Base-by-base conservation (phyloP, 371 early-diverging fungal species). In the Apophysomyces variabilis region DNA sequence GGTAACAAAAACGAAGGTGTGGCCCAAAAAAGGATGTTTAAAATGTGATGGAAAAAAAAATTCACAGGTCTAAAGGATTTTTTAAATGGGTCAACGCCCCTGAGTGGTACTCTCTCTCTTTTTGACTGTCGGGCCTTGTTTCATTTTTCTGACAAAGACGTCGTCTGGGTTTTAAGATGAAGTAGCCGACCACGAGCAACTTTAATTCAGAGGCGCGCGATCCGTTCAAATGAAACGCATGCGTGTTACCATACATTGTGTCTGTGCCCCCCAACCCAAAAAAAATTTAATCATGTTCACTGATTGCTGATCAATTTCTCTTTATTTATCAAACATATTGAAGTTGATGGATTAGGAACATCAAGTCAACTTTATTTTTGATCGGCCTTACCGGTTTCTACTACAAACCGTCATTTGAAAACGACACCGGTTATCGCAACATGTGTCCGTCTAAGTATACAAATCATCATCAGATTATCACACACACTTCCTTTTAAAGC, bases 381-480 rank as follows among this genome's bases (percentile, higher is more conserved):
- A 9, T 60, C 44, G 12, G 32, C 44, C 60, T 60, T 60, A 60
- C 60, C 60, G 60, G 60, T 44, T 60, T 44, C 44, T 44, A 37
- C 44, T 60, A 60, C 60, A 60, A 60, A 60, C 60, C 60, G 60
- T 60, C 14, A 37, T 32, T 35, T 45, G 46, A 26, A 50, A n/a
- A 50, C 54, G n/a, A 21, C 21, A 9, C 21, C 7, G n/a, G 54
- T 50, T 21, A 50, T 21, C 54, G 54, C 54, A 50, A 50, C 54
- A 50, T 50, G 8, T 50, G 54, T 50, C 54, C 54, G 54, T 50
- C 54, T 50, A 50, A 50, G 47, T 47, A 47, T 21, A 50, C 5
- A 18, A 16, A 21, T 18, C 18, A 50, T 50, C 54, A 50, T 50
- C 54, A 50, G 47, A 47, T 47, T 47, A 41, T 41, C 41, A 41